These are phyloP conservation scores for Eleusine indica DNA, from an alignment of 176 grass and related monocot species.

Conservation along the genomic window DNA sequence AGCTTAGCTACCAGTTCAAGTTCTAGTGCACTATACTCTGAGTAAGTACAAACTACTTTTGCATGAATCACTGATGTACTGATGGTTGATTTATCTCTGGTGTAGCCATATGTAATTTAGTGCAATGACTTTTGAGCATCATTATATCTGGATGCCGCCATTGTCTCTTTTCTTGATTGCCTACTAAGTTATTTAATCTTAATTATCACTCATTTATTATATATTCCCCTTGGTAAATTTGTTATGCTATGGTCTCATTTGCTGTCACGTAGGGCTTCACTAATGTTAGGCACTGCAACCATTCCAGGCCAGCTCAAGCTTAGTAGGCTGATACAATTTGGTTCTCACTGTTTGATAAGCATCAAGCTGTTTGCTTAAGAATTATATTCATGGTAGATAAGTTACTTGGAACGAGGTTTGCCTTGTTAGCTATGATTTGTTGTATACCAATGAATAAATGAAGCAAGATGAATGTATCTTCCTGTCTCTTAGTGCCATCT, in stretches of 20 bases:
- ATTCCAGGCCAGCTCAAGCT: background rate
- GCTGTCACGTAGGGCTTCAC: background rate
- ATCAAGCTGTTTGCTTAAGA: background rate
- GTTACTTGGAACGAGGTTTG: background rate
- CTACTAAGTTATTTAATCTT: background rate
- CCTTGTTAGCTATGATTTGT: background rate
- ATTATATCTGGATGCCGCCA: background rate
- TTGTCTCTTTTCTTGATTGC: constrained; percentile 23
- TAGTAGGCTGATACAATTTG: background rate
- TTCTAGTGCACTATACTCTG: constrained; percentile 19
- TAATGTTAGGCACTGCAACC: background rate
- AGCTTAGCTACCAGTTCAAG: constrained; percentile 33
- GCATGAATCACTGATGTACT: background rate
- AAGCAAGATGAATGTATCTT: background rate
- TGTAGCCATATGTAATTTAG: constrained; percentile 22
- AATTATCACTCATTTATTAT: background rate
- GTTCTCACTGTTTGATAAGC: background rate
- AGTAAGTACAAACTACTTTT: constrained; percentile 37
- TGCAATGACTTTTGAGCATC: constrained; percentile 1
- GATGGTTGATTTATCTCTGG: background rate
- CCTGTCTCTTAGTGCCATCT: background rate
- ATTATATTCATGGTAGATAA: background rate
- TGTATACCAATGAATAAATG: background rate
- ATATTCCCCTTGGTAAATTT: background rate
- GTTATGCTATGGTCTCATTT: background rate